Conservation (phyloP, 2,329 filamentous ascomycete species). For the Fusarium chlamydosporum region DNA sequence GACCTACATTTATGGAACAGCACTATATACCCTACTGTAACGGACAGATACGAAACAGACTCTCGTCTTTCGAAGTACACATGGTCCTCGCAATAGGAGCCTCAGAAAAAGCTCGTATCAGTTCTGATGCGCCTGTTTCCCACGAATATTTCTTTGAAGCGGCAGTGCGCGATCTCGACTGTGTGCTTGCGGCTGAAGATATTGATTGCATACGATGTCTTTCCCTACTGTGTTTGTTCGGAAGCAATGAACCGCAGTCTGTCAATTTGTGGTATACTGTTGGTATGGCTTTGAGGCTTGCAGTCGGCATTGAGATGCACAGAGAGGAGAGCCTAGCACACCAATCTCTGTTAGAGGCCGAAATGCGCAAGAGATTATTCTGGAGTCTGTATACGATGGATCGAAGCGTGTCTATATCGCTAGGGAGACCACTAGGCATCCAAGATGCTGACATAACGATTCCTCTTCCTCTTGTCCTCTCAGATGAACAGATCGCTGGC, state of each 20-base stretch:
- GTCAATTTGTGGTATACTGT: slow-evolving; percentile 47
- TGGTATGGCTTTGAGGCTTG: slow-evolving; percentile 43
- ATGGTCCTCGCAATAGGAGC: slow-evolving; percentile 47
- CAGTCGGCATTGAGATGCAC: slow-evolving; percentile 45
- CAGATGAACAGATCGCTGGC: slow-evolving; percentile 36
- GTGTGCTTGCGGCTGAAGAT: slow-evolving; percentile 38
- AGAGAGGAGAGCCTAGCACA: slow-evolving; percentile 35
- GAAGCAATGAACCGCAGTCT: slow-evolving; percentile 46
- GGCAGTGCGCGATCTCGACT: slow-evolving; percentile 34
- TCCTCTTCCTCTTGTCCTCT: slow-evolving; percentile 32
- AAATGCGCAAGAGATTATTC: slow-evolving; percentile 44
- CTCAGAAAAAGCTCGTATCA: slow-evolving; percentile 38
- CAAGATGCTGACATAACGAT: slow-evolving; percentile 46
- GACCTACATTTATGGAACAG: slow-evolving; percentile 43
- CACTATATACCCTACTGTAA: slow-evolving; percentile 41
- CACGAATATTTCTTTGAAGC: slow-evolving; percentile 43
- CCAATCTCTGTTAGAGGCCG: slow-evolving; percentile 36
- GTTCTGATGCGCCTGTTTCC: slow-evolving; percentile 21
- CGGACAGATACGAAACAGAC: slow-evolving; percentile 7
- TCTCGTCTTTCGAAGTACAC: slow-evolving; percentile 43
- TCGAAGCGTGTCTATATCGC: slow-evolving; percentile 42
- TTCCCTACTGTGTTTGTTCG: slow-evolving; percentile 41
- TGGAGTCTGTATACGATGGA: slow-evolving; percentile 48
- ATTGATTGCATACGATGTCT: slow-evolving; percentile 43
- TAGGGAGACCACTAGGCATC: slow-evolving; percentile 38